Evolutionary conservation across 768 basidiomycete genomes (phyloP).

Genomic region (Suillus decipiens): DNA sequence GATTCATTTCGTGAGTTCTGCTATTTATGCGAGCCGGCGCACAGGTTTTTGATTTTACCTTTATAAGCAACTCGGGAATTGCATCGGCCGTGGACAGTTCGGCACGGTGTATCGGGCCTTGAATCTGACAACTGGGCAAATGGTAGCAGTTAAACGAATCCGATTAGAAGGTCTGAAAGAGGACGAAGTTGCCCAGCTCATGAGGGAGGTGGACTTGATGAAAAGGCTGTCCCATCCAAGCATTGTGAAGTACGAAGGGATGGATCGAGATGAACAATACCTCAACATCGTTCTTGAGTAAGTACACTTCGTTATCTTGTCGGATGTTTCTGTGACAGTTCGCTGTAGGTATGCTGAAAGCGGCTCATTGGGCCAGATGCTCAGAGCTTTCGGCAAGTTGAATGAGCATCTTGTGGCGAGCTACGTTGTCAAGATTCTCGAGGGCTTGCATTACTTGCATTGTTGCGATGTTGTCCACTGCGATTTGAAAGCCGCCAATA

Average conservation of each 20-base stretch:
- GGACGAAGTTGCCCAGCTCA: conserved; percentile 85
- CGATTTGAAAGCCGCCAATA: conserved; percentile 98
- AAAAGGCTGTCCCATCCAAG: conserved; percentile 91
- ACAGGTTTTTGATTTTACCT: background rate
- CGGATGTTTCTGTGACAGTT: conserved; percentile 15
- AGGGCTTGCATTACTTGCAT: conserved; percentile 94
- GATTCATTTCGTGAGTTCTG: conserved; percentile 73
- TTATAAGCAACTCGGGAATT: conserved; percentile 92
- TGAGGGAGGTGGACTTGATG: conserved; percentile 92
- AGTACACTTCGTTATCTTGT: conserved; percentile 35
- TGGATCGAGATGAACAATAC: conserved; percentile 85
- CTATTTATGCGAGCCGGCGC: conserved; percentile 15
- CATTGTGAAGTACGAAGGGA: conserved; percentile 97
- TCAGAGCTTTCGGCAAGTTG: conserved; percentile 91
- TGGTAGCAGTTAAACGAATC: conserved; percentile 99
- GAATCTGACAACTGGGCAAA: conserved; percentile 91
- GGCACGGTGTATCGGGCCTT: conserved; percentile 94
- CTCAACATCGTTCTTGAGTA: conserved; percentile 95
- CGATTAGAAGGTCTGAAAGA: conserved; percentile 88
- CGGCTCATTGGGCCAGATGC: conserved; percentile 89
- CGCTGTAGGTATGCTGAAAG: conserved; percentile 86
- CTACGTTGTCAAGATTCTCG: conserved; percentile 95
- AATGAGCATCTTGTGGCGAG: conserved; percentile 90
- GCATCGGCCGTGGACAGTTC: conserved; percentile 96
- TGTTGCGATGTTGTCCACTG: conserved; percentile 90